phyloP scores from a whole-genome alignment of 2,329 filamentous ascomycete species.

The Harringtonia lauricola region DNA sequence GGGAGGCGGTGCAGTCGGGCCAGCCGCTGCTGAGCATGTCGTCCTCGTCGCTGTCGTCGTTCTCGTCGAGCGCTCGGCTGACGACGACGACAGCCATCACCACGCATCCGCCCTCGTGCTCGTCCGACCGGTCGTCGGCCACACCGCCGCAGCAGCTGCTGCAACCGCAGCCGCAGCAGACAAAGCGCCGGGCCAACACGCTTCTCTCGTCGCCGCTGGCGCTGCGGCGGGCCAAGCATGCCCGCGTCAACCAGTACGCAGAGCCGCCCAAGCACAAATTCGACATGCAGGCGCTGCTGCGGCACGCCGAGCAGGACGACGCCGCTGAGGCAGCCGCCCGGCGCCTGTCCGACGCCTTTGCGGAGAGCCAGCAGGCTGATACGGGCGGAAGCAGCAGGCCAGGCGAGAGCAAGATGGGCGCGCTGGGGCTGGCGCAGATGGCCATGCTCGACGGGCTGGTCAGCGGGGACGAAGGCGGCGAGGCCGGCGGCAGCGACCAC shows the following conservation, averaged over 20 bases:
- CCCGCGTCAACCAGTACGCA: background rate
- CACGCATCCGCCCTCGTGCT: background rate
- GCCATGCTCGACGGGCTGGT: conserved; percentile 20
- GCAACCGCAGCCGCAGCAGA: too few species aligned
- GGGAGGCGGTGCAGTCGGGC: background rate
- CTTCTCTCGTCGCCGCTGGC: conserved; percentile 31
- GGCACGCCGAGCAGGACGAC: conserved; percentile 46
- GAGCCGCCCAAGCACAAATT: conserved; percentile 46
- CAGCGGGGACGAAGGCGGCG: conserved; percentile 3
- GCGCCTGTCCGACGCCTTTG: conserved; percentile 26
- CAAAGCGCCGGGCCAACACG: conserved; percentile 8
- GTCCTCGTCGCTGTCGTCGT: background rate
- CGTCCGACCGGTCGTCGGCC: conserved; percentile 3
- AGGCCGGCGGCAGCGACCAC: conserved; percentile 14
- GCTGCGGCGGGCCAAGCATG: conserved; percentile 16
- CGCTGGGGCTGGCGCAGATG: conserved; percentile 15
- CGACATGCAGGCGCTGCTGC: conserved; percentile 50
- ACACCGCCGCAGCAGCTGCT: conserved; percentile 4
- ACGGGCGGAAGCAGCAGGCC: background rate
- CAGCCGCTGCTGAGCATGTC: background rate
- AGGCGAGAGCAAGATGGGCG: background rate
- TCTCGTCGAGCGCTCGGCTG: background rate
- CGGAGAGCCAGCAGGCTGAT: conserved; percentile 5
- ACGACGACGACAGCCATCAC: background rate
- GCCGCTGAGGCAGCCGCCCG: conserved; percentile 45